Percentiles rank a stretch among this genome's conserved stretches.
Conservation (phyloP, 768 basidiomycete species). For the Suillus weaverae region DNA sequence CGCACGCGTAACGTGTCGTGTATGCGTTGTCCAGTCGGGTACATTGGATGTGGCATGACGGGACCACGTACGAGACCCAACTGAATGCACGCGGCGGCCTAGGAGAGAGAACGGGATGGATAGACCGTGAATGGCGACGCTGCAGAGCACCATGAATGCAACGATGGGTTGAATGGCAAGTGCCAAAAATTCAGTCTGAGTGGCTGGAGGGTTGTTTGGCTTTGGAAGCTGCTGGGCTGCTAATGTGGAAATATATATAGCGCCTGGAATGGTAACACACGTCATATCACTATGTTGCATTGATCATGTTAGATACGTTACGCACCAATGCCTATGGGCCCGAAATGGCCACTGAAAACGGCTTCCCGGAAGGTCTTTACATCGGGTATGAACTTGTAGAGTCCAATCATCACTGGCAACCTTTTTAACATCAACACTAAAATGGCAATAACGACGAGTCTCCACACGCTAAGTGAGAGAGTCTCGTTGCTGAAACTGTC, state of each 20-base stretch:
- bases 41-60: constrained; percentile 54
- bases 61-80: constrained; percentile 83
- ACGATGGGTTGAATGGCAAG: constrained; percentile 89
- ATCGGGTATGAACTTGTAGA: constrained; percentile 95
- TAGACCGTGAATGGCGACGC: constrained; percentile 84
- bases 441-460: constrained; percentile 81
- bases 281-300: not conserved
- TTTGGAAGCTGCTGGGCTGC: constrained; percentile 62
- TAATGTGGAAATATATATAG: constrained; percentile 89
- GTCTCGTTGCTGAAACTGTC: constrained; percentile 63
- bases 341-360: constrained; percentile 93
- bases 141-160: constrained; percentile 91
- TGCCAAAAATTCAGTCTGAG: constrained; percentile 65
- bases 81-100: constrained; percentile 83
- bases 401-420: constrained; percentile 77
- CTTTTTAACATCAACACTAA: constrained; percentile 81
- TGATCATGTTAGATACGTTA: constrained; percentile 10
- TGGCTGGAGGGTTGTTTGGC: constrained; percentile 44
- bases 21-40: constrained; percentile 86
- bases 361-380: constrained; percentile 94
- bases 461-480: constrained; percentile 77
- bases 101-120: constrained; percentile 96
- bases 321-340: constrained; percentile 78
- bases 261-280: constrained; percentile 48
- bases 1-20: constrained; percentile 64